Conservation (phyloP, 1,284 basidiomycete genomes). For the Cutaneotrichosporon sp. region DNA sequence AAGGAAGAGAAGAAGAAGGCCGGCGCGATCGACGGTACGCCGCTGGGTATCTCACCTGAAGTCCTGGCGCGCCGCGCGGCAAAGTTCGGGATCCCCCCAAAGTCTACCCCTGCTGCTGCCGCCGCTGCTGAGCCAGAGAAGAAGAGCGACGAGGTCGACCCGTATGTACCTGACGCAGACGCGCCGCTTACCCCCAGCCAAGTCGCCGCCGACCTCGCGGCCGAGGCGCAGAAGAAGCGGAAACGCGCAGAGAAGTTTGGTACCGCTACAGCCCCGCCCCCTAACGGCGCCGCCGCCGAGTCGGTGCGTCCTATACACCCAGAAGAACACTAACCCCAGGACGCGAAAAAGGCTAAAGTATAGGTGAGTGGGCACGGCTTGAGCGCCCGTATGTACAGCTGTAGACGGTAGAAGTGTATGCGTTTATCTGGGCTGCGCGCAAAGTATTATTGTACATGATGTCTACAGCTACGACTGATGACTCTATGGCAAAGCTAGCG, state of each 20-base stretch:
- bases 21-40: constrained; percentile 29
- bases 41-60: constrained; percentile 37
- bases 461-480: no score
- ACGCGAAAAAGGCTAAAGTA: constrained; percentile 43
- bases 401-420: no score
- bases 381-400: no score
- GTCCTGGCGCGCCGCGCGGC: constrained; percentile 41
- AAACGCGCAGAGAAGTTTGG: constrained; percentile 50
- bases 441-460: no score
- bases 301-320: constrained; percentile 28
- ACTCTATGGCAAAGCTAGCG: no score
- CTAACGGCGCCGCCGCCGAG: constrained; percentile 9
- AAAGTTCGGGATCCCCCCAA: constrained; percentile 40
- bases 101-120: constrained; percentile 26
- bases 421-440: no score
- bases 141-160: constrained; percentile 29
- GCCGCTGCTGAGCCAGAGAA: constrained; percentile 12
- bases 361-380: constrained; percentile 34
- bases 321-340: constrained; percentile 20
- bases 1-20: constrained; percentile 20
- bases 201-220: constrained; percentile 29
- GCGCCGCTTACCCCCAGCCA: constrained; percentile 25
- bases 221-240: constrained; percentile 50
- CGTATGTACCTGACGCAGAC: constrained; percentile 24
- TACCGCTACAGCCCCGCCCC: constrained; percentile 15